A percentile compares a stretch with the other conserved stretches of the same genome.
Evolutionary conservation across 208 protist genomes (phyloP).

Genomic region (Wallacemonas sp.): DNA sequence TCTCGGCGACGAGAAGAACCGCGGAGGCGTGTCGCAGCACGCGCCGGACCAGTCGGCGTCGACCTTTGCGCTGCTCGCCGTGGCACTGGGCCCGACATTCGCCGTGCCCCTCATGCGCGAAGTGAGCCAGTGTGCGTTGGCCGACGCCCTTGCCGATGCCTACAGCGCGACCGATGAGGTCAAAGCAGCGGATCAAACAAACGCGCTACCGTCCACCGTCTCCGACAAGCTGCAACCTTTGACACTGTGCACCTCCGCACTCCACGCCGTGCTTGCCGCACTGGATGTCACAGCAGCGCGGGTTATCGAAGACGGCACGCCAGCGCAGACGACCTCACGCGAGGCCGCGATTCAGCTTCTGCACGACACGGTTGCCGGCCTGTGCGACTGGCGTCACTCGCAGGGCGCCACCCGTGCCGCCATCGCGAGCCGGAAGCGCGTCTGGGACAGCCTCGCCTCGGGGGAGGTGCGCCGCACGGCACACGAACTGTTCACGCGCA

Average conservation of each 20-base stretch:
- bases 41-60: no score
- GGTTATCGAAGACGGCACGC: no score
- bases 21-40: not conserved
- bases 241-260: not conserved
- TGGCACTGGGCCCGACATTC: not conserved
- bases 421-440: not conserved
- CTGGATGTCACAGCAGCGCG: not conserved
- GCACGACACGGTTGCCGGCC: not conserved
- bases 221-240: not conserved
- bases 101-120: not conserved
- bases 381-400: constrained; percentile 1
- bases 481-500: not conserved
- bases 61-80: not conserved
- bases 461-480: not conserved
- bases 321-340: no score
- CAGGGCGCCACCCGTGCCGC: not conserved
- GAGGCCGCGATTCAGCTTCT: not conserved
- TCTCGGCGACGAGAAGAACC: not conserved
- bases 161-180: not conserved
- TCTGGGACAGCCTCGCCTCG: not conserved
- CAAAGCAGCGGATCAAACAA: not conserved
- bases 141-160: not conserved
- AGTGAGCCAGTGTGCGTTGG: not conserved
- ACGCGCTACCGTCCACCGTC: not conserved
- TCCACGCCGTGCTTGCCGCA: not conserved